phyloP scores from a whole-genome alignment of 2,329 filamentous ascomycete species.

The Torrubiellomyces zombiae region DNA sequence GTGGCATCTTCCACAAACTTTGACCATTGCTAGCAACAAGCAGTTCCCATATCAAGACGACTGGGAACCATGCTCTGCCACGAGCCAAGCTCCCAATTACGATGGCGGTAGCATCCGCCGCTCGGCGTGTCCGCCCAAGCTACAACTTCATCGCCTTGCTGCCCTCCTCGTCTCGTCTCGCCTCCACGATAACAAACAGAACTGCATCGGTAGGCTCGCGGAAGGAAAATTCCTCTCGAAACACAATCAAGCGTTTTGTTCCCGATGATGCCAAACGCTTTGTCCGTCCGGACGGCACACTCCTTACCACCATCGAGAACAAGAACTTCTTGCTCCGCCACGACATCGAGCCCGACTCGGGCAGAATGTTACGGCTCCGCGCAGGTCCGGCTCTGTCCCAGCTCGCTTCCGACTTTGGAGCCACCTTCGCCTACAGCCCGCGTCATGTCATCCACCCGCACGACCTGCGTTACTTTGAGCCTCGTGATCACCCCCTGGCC shows the following conservation, averaged over 20 bases:
- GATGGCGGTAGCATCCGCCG: no score
- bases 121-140: no score
- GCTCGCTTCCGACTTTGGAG: conserved; percentile 7
- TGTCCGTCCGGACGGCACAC: conserved; percentile 8
- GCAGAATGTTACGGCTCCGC: conserved; percentile 5
- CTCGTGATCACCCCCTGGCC: conserved; percentile 15
- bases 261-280: conserved; percentile 8
- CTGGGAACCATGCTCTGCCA: no score
- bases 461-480: conserved; percentile 16
- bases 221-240: no score
- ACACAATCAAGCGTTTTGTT: conserved; percentile 8
- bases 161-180: no score
- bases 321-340: conserved; percentile 11
- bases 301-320: conserved; percentile 14
- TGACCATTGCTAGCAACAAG: no score
- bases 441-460: conserved; percentile 16
- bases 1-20: no score
- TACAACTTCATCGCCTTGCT: no score
- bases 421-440: conserved; percentile 11
- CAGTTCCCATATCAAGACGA: no score
- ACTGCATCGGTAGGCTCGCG: no score
- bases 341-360: conserved; percentile 10
- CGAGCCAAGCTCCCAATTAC: no score
- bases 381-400: conserved; percentile 3
- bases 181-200: conserved; percentile 1